Conservation (phyloP, 192 early-diverging fungal species). For the Entrophospora sp. region DNA sequence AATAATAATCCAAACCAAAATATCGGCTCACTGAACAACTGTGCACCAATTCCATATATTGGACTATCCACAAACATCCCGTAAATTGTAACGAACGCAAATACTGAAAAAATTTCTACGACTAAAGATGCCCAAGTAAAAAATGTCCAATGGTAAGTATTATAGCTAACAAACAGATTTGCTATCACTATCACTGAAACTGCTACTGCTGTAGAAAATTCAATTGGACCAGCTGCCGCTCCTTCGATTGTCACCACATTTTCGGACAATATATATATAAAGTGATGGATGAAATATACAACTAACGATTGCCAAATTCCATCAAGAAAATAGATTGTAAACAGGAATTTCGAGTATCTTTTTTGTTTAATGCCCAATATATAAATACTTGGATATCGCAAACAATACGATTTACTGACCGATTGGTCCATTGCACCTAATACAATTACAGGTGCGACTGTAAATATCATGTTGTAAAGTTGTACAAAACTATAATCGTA, state of each 20-base stretch:
- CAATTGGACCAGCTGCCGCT: constrained; percentile 37
- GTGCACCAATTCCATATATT: constrained; percentile 59
- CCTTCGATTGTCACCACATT: constrained; percentile 18
- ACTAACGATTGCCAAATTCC: constrained; percentile 88
- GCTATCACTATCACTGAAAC: constrained; percentile 69
- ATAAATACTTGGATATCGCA: constrained; percentile 62
- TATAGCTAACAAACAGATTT: constrained; percentile 69
- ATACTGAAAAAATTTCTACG: constrained; percentile 57
- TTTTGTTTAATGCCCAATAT: constrained; percentile 71
- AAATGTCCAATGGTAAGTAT: constrained; percentile 84
- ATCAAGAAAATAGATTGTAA: constrained; percentile 79
- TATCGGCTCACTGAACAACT: constrained; percentile 51
- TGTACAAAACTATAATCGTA: constrained; percentile 88
- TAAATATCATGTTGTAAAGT: constrained; percentile 74
- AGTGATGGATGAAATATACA: constrained; percentile 68
- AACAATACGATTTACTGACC: constrained; percentile 45
- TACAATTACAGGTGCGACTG: constrained; percentile 55
- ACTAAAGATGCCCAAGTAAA: constrained; percentile 54
- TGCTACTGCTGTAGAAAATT: constrained; percentile 73
- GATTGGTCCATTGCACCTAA: constrained; percentile 60
- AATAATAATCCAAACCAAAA: constrained; percentile 74
- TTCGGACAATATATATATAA: constrained; percentile 41
- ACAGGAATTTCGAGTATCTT: constrained; percentile 74
- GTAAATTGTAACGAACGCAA: constrained; percentile 61
- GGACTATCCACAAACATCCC: constrained; percentile 44